Evolutionary conservation across 2,329 filamentous ascomycete genomes (phyloP).

Genomic region (Alternaria panax): DNA sequence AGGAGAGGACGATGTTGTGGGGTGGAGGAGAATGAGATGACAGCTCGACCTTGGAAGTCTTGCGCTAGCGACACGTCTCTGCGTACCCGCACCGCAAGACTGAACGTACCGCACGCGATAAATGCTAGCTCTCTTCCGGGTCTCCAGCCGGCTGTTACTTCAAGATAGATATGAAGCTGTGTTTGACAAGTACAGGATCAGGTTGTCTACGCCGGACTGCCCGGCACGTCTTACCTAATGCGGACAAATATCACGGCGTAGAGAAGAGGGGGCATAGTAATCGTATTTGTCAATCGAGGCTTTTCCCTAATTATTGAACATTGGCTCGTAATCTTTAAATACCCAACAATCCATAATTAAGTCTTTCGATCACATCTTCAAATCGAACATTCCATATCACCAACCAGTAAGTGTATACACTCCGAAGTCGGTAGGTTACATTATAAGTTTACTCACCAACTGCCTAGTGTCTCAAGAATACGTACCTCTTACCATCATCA

Average conservation of each 20-base stretch:
- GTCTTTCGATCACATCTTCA: neutral
- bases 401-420: neutral
- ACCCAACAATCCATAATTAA: neutral
- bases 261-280: constrained; percentile 9
- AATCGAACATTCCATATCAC: neutral
- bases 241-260: constrained; percentile 27
- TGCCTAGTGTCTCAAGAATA: constrained; percentile 22
- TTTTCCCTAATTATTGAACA: neutral
- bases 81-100: neutral
- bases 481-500: constrained; percentile 37
- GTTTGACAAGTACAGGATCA: constrained; percentile 6
- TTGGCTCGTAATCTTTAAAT: neutral
- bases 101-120: neutral
- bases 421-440: neutral
- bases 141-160: neutral
- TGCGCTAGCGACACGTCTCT: neutral
- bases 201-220: constrained; percentile 22
- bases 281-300: neutral
- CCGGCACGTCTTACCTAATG: constrained; percentile 29
- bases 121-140: neutral
- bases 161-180: neutral
- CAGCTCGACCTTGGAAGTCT: neutral
- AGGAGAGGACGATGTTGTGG: neutral
- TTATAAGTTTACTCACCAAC: neutral
- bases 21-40: neutral